Conservation (phyloP, 1,284 basidiomycete species). For the Rhodotorula sp. region DNA sequence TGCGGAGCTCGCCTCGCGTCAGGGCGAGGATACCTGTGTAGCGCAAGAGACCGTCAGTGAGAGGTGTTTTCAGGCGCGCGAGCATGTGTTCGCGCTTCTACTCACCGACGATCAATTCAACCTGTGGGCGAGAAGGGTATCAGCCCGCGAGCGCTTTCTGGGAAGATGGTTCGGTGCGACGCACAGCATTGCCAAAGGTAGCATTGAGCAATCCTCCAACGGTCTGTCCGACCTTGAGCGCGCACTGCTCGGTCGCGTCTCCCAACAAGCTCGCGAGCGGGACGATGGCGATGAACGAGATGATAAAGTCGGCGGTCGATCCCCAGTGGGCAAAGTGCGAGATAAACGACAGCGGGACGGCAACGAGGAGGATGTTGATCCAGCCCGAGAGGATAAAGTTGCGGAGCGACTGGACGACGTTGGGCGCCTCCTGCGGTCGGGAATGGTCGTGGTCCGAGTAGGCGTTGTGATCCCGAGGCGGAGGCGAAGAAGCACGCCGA, state of each 20-base stretch:
- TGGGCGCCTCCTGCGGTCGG: constrained; percentile 6
- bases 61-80: not conserved
- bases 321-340: constrained; percentile 57
- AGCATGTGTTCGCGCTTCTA: not conserved
- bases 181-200: constrained; percentile 51
- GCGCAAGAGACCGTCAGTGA: not conserved
- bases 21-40: constrained; percentile 55
- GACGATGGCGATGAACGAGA: constrained; percentile 81
- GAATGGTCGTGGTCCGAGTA: constrained; percentile 4
- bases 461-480: too few relatives aligned
- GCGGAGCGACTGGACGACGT: constrained; percentile 57
- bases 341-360: constrained; percentile 67
- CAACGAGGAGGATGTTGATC: constrained; percentile 73
- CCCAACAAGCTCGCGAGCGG: constrained; percentile 74
- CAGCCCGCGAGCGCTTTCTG: not conserved
- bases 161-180: not conserved
- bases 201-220: constrained; percentile 82
- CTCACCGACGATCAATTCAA: constrained; percentile 49
- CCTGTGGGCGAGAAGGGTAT: constrained; percentile 23
- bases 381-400: constrained; percentile 70
- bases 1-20: constrained; percentile 69
- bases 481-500: too few relatives aligned
- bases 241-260: constrained; percentile 74
- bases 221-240: constrained; percentile 67
- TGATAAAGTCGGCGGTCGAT: constrained; percentile 74